A percentile compares a stretch with the other conserved stretches of the same genome.
Evolutionary conservation across 139 green algal species (phyloP).

Genomic region (Tetraselmis chui): DNA sequence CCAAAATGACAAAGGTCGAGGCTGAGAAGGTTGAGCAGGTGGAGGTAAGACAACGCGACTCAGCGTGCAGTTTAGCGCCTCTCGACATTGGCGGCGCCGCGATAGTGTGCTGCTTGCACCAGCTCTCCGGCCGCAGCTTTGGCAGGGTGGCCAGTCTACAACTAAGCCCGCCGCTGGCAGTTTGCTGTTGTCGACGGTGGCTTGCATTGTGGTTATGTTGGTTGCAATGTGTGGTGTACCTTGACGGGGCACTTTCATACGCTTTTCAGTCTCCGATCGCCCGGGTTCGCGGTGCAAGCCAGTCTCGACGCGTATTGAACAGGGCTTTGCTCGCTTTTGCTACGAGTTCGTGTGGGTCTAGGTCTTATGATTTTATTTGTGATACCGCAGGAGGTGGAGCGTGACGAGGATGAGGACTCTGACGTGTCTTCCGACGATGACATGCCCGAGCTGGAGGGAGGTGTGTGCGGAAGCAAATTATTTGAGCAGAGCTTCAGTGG

Average conservation of each 20-base stretch:
- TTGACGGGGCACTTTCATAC: not conserved
- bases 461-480: slow-evolving; percentile 5
- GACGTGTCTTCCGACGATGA: slow-evolving; percentile 46
- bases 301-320: no score
- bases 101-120: not conserved
- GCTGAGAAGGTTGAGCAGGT: slow-evolving; percentile 34
- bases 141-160: slow-evolving; percentile 6
- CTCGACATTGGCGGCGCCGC: no score
- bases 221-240: not conserved
- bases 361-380: not conserved
- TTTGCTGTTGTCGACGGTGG: not conserved
- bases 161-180: not conserved
- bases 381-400: slow-evolving; percentile 20
- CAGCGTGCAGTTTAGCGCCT: no score
- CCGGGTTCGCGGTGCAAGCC: not conserved
- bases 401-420: slow-evolving; percentile 42
- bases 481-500: slow-evolving; percentile 8
- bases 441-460: slow-evolving; percentile 39
- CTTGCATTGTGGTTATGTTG: not conserved
- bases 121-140: not conserved
- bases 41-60: slow-evolving; percentile 23
- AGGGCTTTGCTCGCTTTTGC: no score
- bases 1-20: slow-evolving; percentile 36
- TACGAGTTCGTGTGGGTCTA: no score
- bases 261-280: not conserved